Evolutionary conservation across 192 early-diverging fungal genomes (phyloP).

Genomic region (Allomyces javanicus): DNA sequence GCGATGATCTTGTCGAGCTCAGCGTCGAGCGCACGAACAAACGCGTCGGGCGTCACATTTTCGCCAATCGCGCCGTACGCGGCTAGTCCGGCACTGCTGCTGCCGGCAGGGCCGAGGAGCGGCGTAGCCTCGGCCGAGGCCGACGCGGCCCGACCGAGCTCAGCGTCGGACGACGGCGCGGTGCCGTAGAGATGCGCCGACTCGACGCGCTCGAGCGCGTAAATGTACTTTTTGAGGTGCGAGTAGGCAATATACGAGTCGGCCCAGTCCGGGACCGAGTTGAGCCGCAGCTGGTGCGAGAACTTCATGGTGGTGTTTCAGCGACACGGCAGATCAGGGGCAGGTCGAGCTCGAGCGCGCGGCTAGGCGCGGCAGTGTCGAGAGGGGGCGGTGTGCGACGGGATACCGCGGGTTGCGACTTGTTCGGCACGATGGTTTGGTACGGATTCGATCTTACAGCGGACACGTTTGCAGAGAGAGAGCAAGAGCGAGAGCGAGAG

Average conservation of each 20-base stretch:
- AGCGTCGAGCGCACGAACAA: slow-evolving; percentile 55
- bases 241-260: slow-evolving; percentile 60
- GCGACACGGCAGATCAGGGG: too few species aligned
- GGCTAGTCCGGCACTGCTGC: background rate
- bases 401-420: too few species aligned
- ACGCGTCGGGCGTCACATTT: slow-evolving; percentile 10
- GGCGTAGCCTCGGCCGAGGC: background rate
- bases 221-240: slow-evolving; percentile 57
- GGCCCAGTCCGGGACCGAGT: slow-evolving; percentile 71
- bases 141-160: too few species aligned
- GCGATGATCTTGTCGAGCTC: slow-evolving; percentile 63
- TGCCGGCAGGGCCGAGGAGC: background rate
- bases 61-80: background rate
- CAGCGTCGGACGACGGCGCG: background rate
- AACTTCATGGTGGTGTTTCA: slow-evolving; percentile 57
- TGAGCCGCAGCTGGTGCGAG: slow-evolving; percentile 75
- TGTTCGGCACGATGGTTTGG: too few species aligned
- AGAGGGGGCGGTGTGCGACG: too few species aligned
- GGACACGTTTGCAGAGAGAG: too few species aligned
- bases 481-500: too few species aligned
- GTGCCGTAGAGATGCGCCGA: background rate
- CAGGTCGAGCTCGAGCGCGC: too few species aligned
- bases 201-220: slow-evolving; percentile 35
- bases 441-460: too few species aligned
- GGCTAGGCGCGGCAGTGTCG: too few species aligned